phyloP scores from a whole-genome alignment of 768 basidiomycete genomes.

The Boletus edulis region DNA sequence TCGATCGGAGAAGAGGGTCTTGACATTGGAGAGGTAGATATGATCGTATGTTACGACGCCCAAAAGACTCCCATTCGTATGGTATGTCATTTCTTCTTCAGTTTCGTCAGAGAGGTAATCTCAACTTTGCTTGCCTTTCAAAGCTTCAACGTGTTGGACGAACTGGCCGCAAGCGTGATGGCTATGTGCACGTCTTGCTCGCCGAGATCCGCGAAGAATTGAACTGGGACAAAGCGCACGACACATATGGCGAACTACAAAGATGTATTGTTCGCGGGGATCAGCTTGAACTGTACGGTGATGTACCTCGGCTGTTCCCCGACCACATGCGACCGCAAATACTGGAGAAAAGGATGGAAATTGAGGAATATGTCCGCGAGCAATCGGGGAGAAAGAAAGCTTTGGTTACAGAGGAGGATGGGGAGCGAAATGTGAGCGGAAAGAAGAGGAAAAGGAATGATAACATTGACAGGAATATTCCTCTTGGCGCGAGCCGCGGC shows the following conservation, averaged over 20 bases:
- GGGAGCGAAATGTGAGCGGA: slow-evolving; percentile 30
- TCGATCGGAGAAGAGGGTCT: slow-evolving; percentile 98
- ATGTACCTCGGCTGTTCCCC: slow-evolving; percentile 85
- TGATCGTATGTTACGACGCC: slow-evolving; percentile 95
- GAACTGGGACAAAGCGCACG: slow-evolving; percentile 87
- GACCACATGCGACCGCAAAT: slow-evolving; percentile 71
- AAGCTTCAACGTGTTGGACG: slow-evolving; percentile 95
- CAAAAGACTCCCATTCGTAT: slow-evolving; percentile 96
- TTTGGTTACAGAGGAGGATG: slow-evolving; percentile 22
- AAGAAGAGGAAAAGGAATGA: slow-evolving; percentile 73
- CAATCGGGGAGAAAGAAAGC: slow-evolving; percentile 37
- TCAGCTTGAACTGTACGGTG: slow-evolving; percentile 88
- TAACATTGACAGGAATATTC: slow-evolving; percentile 67
- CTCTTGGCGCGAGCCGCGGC: slow-evolving; percentile 63
- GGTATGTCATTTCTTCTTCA: slow-evolving; percentile 46
- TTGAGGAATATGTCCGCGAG: slow-evolving; percentile 66
- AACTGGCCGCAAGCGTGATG: slow-evolving; percentile 90
- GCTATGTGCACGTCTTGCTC: slow-evolving; percentile 87
- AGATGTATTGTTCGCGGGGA: slow-evolving; percentile 82
- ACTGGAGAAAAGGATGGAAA: slow-evolving; percentile 80
- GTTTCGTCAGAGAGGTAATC: background rate
- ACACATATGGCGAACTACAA: slow-evolving; percentile 85
- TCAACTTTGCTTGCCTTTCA: slow-evolving; percentile 1
- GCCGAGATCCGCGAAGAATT: slow-evolving; percentile 87
- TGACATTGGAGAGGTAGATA: slow-evolving; percentile 96